Conservation (phyloP, 2,329 filamentous ascomycete genomes). For the Alternaria ethzedia region DNA sequence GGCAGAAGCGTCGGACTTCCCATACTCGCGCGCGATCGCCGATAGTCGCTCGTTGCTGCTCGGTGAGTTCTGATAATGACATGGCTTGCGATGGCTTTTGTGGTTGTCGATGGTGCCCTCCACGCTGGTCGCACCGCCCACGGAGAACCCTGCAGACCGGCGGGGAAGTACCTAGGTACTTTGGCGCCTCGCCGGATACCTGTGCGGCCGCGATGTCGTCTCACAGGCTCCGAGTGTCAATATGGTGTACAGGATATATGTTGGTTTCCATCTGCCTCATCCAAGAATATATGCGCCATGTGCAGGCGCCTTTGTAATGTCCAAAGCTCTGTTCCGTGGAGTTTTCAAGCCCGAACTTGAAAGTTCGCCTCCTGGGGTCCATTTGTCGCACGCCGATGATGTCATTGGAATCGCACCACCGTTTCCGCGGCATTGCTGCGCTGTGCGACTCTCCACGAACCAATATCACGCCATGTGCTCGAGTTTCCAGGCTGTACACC, state of each 20-base stretch:
- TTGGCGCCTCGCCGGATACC: neutral
- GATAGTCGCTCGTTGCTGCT: slow-evolving; percentile 11
- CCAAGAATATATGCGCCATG: neutral
- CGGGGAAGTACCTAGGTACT: neutral
- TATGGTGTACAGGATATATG: neutral
- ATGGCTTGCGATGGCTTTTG: slow-evolving; percentile 1
- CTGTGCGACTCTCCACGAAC: neutral
- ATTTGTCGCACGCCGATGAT: neutral
- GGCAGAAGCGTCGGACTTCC: slow-evolving; percentile 12
- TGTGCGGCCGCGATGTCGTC: neutral
- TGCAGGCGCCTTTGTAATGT: neutral
- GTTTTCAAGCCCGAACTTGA: neutral
- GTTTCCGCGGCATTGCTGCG: neutral
- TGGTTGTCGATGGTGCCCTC: neutral
- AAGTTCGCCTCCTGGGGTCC: neutral
- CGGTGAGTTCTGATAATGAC: slow-evolving; percentile 6
- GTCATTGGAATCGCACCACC: neutral
- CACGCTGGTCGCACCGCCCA: neutral
- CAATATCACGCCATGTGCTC: neutral
- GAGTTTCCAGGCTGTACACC: neutral
- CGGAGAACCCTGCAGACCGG: neutral
- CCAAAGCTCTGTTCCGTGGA: neutral
- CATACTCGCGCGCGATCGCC: slow-evolving; percentile 8
- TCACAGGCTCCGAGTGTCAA: neutral
- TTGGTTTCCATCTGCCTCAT: too few relatives aligned